Evolutionary conservation across 106 monocot genomes (phyloP), one percentile per base, ranked within the genome.

Genomic region (Phalaenopsis equestris): DNA sequence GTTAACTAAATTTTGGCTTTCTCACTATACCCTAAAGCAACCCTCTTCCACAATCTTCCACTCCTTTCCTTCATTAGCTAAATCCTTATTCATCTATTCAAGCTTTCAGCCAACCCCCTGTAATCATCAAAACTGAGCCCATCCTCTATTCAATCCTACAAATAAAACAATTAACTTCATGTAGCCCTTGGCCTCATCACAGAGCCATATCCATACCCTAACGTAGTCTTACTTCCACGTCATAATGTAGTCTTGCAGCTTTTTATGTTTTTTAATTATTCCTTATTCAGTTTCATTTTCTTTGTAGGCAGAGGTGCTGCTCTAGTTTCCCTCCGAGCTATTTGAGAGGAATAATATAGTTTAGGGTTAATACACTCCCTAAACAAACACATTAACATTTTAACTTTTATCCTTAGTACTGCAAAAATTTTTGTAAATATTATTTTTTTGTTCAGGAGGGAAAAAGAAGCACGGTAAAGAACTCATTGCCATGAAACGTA

Each of bases 401-500:
- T 39, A 70, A 15, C 36, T 36, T 38, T 70, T 5, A 8, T 4
- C n/a, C 68, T 68, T 37, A 37, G 36, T 37, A 36, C 6, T 68
- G 68, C 1, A 8, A 21, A 19, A 9, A 70, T 39, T 70, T 74
- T 43, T 76, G 43, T 45, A 48, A 76, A 18, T n/a, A 76, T 52
- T 78, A 3, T 14, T 15, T 14, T 72, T 56, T 85, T 48, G 47
- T 80, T 78, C 80, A 99, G 98, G 98, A 82, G 87, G 79, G 65
- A 99, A 93, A 57, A 95, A 93, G 90, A 95, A 93, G 75, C 87
- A 90, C 8, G 88, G 79, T 42, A 91, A 95, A 90, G 99, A 94
- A 86, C 82, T 85, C 37, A 91, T 99, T 78, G 95, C 94, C 47
- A 70, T 81, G 41, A 99, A 95, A 83, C 87, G 99, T 24, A 85